Evolutionary conservation across 148 eudicot species (phyloP).

Genomic region (Persicaria maculosa): DNA sequence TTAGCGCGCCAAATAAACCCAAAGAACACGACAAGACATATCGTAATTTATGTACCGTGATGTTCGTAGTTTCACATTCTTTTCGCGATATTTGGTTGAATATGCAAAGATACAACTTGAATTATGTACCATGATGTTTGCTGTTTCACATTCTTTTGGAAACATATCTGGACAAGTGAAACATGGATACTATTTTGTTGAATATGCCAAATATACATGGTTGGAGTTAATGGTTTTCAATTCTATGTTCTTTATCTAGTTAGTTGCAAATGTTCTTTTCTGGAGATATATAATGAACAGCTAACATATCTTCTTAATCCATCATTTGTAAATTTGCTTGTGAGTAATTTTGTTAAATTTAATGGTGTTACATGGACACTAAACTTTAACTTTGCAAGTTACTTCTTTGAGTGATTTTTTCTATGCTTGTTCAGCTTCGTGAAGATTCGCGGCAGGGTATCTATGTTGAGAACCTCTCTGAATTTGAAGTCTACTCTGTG

Average conservation of each 20-base stretch:
- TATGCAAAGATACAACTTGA: too few relatives aligned
- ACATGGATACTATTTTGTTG: not conserved
- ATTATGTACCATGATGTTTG: not conserved
- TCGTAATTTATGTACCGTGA: not conserved
- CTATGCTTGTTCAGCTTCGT: slow-evolving; percentile 45
- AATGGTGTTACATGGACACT: not conserved
- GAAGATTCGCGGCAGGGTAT: slow-evolving; percentile 90
- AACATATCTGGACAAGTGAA: not conserved
- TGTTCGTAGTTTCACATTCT: not conserved
- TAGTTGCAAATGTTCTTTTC: slow-evolving; percentile 91
- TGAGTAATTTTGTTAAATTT: slow-evolving; percentile 23
- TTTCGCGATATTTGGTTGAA: not conserved
- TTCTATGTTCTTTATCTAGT: slow-evolving; percentile 19
- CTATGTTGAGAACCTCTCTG: slow-evolving; percentile 93
- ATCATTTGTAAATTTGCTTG: slow-evolving; percentile 81
- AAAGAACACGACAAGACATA: not conserved
- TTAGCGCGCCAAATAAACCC: too few relatives aligned
- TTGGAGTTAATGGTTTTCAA: not conserved
- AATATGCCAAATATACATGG: too few relatives aligned
- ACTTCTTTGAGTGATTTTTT: slow-evolving; percentile 10
- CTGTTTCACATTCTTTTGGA: not conserved
- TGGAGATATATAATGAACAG: slow-evolving; percentile 97
- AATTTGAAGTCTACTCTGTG: slow-evolving; percentile 86
- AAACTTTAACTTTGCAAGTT: not conserved
- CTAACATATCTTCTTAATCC: slow-evolving; percentile 94